Conservation (phyloP, 164 flowering plant genomes). For the Vitis rupestris region DNA sequence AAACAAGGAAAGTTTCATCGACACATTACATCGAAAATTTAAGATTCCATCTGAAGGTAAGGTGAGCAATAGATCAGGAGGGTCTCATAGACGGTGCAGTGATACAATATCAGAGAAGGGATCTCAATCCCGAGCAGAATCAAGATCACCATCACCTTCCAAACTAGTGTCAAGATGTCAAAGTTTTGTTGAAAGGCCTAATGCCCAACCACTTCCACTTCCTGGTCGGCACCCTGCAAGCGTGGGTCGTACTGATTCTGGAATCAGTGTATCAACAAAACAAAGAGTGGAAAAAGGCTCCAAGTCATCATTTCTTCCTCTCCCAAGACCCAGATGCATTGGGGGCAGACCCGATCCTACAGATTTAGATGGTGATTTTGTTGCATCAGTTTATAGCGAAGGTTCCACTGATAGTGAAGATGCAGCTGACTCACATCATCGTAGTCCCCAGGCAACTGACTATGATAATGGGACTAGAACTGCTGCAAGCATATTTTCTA, state of each 20-base stretch:
- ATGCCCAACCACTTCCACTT: constrained; percentile 86
- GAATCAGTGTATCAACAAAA: constrained; percentile 44
- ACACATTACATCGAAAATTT: constrained; percentile 63
- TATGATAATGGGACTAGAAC: constrained; percentile 57
- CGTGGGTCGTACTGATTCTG: constrained; percentile 62
- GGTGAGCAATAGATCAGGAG: constrained; percentile 47
- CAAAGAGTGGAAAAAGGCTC: constrained; percentile 44
- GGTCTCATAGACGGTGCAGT: constrained; percentile 48
- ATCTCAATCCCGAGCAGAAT: constrained; percentile 51
- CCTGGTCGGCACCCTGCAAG: constrained; percentile 50
- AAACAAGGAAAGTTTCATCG: constrained; percentile 68
- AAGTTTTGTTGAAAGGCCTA: constrained; percentile 82
- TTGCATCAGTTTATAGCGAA: constrained; percentile 72
- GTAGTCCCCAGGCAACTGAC: constrained; percentile 66
- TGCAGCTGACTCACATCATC: constrained; percentile 55
- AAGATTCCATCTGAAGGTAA: constrained; percentile 62
- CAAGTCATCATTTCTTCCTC: constrained; percentile 54
- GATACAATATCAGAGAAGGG: constrained; percentile 66
- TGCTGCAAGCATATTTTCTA: constrained; percentile 60
- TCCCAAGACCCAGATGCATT: constrained; percentile 59
- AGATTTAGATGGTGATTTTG: constrained; percentile 67
- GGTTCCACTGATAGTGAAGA: constrained; percentile 79
- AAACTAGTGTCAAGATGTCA: constrained; percentile 79
- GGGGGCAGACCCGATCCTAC: constrained; percentile 39
- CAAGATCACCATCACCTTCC: constrained; percentile 83